A percentile compares a stretch with the other conserved stretches of the same genome.
Conservation (phyloP, 768 basidiomycete species). For the Rhizopogon rudus region DNA sequence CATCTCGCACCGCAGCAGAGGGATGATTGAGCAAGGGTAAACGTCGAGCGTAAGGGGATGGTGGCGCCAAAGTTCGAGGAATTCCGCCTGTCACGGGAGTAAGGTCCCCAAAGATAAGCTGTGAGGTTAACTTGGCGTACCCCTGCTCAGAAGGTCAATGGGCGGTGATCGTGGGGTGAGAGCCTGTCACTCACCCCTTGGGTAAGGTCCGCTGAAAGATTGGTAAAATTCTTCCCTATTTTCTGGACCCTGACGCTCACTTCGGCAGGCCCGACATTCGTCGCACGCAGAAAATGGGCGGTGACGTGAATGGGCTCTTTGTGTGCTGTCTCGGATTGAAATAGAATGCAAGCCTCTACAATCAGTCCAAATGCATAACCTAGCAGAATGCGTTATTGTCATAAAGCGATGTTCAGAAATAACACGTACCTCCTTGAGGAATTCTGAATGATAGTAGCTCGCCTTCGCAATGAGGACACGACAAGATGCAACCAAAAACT, state of each 20-base stretch:
- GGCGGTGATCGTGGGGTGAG: not conserved
- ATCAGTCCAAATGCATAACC: conserved; percentile 56
- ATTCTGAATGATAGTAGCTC: conserved; percentile 28
- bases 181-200: conserved; percentile 41
- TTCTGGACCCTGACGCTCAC: conserved; percentile 46
- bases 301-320: conserved; percentile 56
- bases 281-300: conserved; percentile 51
- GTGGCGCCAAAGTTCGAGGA: conserved; percentile 33
- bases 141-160: conserved; percentile 27
- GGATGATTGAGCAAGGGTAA: conserved; percentile 54
- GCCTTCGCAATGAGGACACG: conserved; percentile 3
- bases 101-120: conserved; percentile 53
- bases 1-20: conserved; percentile 26
- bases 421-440: conserved; percentile 45
- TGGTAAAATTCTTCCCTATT: conserved; percentile 48
- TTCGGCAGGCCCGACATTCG: conserved; percentile 36
- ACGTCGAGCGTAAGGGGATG: conserved; percentile 57
- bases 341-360: conserved; percentile 47
- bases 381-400: conserved; percentile 16
- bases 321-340: conserved; percentile 45
- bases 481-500: conserved; percentile 13
- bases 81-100: conserved; percentile 19
- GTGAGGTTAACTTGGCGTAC: conserved; percentile 41
- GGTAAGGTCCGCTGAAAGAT: conserved; percentile 53
- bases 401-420: not conserved